phyloP scores from a whole-genome alignment of 2,329 filamentous ascomycete genomes.

The Emydomyces testavorans region DNA sequence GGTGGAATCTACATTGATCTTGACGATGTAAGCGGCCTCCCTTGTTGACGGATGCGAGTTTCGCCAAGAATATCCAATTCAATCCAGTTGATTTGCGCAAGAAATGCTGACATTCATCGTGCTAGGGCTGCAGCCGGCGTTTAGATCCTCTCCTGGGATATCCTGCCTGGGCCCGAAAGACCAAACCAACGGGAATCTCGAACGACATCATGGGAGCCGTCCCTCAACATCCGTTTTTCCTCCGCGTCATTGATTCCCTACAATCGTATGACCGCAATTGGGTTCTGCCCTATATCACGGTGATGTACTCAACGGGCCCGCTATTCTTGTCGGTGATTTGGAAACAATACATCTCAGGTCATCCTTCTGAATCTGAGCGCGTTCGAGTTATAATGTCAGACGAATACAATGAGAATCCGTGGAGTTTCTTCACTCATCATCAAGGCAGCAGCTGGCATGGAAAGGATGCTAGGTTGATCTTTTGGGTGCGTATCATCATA shows the following conservation, averaged over 20 bases:
- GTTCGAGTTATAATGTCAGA: constrained; percentile 58
- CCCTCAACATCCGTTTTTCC: constrained; percentile 63
- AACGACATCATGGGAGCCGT: constrained; percentile 71
- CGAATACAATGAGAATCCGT: constrained; percentile 56
- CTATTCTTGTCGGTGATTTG: constrained; percentile 65
- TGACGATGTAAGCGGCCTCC: constrained; percentile 46
- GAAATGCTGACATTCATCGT: neutral
- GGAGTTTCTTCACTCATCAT: constrained; percentile 62
- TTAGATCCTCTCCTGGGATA: constrained; percentile 58
- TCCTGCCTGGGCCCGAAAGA: constrained; percentile 59
- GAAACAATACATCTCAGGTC: constrained; percentile 55
- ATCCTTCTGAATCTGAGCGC: constrained; percentile 37
- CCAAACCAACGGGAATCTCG: constrained; percentile 63
- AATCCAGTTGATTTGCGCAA: too few relatives aligned
- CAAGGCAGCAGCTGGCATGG: constrained; percentile 55
- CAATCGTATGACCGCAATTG: constrained; percentile 57
- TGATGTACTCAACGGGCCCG: constrained; percentile 69
- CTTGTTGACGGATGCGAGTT: too few relatives aligned
- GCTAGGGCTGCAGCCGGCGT: constrained; percentile 54
- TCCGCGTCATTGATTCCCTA: constrained; percentile 56
- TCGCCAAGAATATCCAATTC: too few relatives aligned
- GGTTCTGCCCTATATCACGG: constrained; percentile 60
- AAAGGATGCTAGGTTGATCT: constrained; percentile 52
- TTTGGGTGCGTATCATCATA: constrained; percentile 44
- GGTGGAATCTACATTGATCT: constrained; percentile 74